These are phyloP conservation scores for Blastobotrys ciferrii DNA, from an alignment of 1,139 yeast species.

Conservation along the genomic window DNA sequence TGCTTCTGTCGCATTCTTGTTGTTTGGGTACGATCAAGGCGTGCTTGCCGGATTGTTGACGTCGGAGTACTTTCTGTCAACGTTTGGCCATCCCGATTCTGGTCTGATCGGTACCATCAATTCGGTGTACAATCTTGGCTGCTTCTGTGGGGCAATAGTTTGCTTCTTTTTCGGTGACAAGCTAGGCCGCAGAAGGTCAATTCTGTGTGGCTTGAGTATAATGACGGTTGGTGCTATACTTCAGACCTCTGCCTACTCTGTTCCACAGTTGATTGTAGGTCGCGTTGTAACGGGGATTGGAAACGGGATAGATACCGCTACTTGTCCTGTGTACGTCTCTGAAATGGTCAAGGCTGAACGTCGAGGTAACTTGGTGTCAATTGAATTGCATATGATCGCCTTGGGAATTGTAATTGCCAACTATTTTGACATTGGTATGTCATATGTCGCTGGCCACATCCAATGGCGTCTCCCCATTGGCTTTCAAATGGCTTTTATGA, in stretches of 20 bases:
- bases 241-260: slow-evolving; percentile 52
- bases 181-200: slow-evolving; percentile 9
- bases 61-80: slow-evolving; percentile 22
- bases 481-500: slow-evolving; percentile 26
- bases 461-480: slow-evolving; percentile 49
- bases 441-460: slow-evolving; percentile 43
- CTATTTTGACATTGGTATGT: slow-evolving; percentile 68
- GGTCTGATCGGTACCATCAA: slow-evolving; percentile 17
- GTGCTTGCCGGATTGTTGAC: slow-evolving; percentile 27
- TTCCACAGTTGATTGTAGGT: slow-evolving; percentile 70
- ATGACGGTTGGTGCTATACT: slow-evolving; percentile 62
- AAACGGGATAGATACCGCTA: slow-evolving; percentile 71
- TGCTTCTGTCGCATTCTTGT: too few species aligned
- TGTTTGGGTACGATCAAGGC: slow-evolving; percentile 28
- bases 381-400: slow-evolving; percentile 63
- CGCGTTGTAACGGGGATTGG: slow-evolving; percentile 73
- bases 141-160: slow-evolving; percentile 14
- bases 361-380: slow-evolving; percentile 65
- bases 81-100: slow-evolving; percentile 21
- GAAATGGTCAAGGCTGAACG: slow-evolving; percentile 67
- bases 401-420: slow-evolving; percentile 8
- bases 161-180: slow-evolving; percentile 16
- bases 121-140: slow-evolving; percentile 16
- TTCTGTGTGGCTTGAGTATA: slow-evolving; percentile 30
- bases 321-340: slow-evolving; percentile 78